A percentile compares a stretch with the other conserved stretches of the same genome.
phyloP scores from a whole-genome alignment of 2,329 filamentous ascomycete genomes.

The Lojkania enalia region DNA sequence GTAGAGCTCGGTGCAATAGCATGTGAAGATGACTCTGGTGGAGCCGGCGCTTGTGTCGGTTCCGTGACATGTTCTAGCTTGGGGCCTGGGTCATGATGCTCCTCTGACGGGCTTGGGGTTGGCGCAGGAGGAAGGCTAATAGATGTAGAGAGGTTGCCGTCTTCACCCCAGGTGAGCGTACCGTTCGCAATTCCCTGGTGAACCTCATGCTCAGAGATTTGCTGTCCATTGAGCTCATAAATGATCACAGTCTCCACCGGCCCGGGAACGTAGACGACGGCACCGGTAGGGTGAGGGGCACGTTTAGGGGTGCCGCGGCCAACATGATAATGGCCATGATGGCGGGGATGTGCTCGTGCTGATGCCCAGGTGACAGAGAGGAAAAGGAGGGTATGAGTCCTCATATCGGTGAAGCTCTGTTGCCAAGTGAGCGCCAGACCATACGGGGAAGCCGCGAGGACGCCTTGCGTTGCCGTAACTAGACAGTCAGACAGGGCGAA shows the following conservation, averaged over 20 bases:
- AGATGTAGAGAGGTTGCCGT: slow-evolving; percentile 54
- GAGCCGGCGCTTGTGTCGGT: slow-evolving; percentile 12
- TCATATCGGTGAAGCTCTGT: slow-evolving; percentile 32
- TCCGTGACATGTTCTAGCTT: slow-evolving; percentile 2
- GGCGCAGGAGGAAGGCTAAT: slow-evolving; percentile 1
- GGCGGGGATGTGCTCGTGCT: slow-evolving; percentile 61
- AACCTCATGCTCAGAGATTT: slow-evolving; percentile 66
- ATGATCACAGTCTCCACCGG: slow-evolving; percentile 66
- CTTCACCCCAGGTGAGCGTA: slow-evolving; percentile 64
- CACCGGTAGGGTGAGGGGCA: slow-evolving; percentile 45
- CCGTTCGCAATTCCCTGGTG: slow-evolving; percentile 72
- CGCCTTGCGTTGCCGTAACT: too few relatives aligned
- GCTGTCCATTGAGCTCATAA: slow-evolving; percentile 70
- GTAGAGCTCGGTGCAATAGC: slow-evolving; percentile 28
- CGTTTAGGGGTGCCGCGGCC: slow-evolving; percentile 48
- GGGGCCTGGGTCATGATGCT: neutral
- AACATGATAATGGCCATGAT: slow-evolving; percentile 60
- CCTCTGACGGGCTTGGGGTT: slow-evolving; percentile 17
- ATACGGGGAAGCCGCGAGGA: too few relatives aligned
- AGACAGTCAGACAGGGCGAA: too few relatives aligned
- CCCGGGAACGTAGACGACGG: slow-evolving; percentile 56
- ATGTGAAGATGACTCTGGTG: slow-evolving; percentile 31
- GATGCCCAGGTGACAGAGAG: slow-evolving; percentile 49
- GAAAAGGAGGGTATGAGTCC: slow-evolving; percentile 39
- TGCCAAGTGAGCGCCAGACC: too few relatives aligned